phyloP scores from a whole-genome alignment of 495 filamentous ascomycete genomes.

The Penicillium manginii region DNA sequence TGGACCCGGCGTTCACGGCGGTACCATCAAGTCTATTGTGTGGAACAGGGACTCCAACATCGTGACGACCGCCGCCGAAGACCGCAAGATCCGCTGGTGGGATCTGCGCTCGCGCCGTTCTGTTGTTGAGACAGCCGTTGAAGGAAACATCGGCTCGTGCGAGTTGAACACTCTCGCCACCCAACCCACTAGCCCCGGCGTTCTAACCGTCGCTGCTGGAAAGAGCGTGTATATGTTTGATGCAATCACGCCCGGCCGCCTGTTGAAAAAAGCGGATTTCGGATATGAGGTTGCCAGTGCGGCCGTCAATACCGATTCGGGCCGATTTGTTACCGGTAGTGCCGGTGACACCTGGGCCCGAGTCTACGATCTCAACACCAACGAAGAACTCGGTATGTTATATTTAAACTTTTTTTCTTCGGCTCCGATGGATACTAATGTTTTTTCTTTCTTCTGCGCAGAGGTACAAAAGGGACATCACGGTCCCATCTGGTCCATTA shows the following conservation, averaged over 20 bases:
- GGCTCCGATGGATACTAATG: constrained; percentile 24
- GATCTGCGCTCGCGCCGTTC: constrained; percentile 76
- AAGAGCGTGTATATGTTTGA: constrained; percentile 94
- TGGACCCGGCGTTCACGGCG: constrained; percentile 77
- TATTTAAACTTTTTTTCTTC: neutral
- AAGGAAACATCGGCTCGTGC: constrained; percentile 86
- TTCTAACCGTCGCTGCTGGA: constrained; percentile 67
- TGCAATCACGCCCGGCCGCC: constrained; percentile 64
- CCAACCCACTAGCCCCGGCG: constrained; percentile 46
- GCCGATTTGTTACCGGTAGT: constrained; percentile 85
- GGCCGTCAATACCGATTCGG: constrained; percentile 77
- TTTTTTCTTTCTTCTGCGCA: constrained; percentile 29
- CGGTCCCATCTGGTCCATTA: constrained; percentile 93
- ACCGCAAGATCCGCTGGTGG: constrained; percentile 93
- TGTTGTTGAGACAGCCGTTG: constrained; percentile 71
- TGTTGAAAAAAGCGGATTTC: constrained; percentile 78
- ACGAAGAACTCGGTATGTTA: constrained; percentile 71
- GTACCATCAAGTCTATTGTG: constrained; percentile 90
- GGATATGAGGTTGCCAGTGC: constrained; percentile 86
- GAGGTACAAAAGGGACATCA: constrained; percentile 98
- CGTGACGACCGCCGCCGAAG: constrained; percentile 85
- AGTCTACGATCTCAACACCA: constrained; percentile 83
- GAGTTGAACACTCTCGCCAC: constrained; percentile 68
- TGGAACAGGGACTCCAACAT: constrained; percentile 88
- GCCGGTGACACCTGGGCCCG: constrained; percentile 89